Base-by-base conservation (phyloP, 805 yeast species). In the Sugiyamaella americana region DNA sequence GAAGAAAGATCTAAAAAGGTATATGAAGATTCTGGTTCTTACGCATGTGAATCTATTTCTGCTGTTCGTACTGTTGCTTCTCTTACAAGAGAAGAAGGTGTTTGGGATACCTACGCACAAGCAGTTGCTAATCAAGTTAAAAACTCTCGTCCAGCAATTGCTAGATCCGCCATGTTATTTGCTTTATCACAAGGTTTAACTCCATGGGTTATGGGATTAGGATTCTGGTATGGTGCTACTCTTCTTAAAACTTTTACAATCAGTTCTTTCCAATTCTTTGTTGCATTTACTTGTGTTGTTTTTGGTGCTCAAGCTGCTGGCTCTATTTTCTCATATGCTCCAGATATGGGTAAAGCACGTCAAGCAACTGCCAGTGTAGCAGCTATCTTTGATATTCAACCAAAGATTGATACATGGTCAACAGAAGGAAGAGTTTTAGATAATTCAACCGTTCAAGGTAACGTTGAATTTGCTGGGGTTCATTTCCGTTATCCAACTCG, bases 401-500 rank as follows among this genome's bases (percentile, higher is more conserved):
- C 74, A 4, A 40, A 46, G 19, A 63, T 62, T 41, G 73, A 69
- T 44, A 51, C 60, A 10, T 57, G 59, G 59, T 44, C 56, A 13
- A 34, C 37, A 4, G 58, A 54, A 5, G 71, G 72, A 2, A 48
- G 50, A 5, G 47, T 48, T 2, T 57, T 67, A 5, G 58, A 56
- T 19, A 70, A 55, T 35, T 57, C 48, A 6, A 43, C 44, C 0
- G 67, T 70, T 36, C 44, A 57, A 13, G 89, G 89, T 18, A 64
- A 69, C 16, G 72, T 88, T 13, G 65, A 58, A 24, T 77, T 88
- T 54, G 46, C 65, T 6, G 65, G 80, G 51, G 80, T 89, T 3
- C 61, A 65, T 3, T 91, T 87, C 64, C 56, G 74, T 2, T 91
- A 88, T 62, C 79, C 84, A 2, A 67, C 81, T 1, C 74, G 93